Evolutionary conservation across 106 monocot species (phyloP).

Genomic region (Dendrobium nobile): DNA sequence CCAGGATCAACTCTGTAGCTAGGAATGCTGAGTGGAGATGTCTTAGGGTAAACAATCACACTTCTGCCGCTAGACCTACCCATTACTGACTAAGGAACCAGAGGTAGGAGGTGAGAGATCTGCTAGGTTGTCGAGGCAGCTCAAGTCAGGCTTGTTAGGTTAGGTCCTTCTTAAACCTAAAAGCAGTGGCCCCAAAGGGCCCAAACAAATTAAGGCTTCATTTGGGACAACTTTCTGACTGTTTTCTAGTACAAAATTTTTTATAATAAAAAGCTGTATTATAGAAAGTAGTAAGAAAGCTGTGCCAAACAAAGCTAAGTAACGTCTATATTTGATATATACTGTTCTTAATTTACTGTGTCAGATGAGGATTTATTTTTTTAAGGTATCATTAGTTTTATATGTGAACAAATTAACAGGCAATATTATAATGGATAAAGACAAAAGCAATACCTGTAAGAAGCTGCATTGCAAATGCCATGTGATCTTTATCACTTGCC

Average conservation of each 20-base stretch:
- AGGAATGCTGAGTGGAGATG: too few species aligned
- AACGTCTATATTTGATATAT: neutral
- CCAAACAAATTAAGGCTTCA: neutral
- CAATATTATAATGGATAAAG: neutral
- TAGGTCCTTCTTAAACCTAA: neutral
- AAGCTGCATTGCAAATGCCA: conserved; percentile 77
- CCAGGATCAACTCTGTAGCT: too few species aligned
- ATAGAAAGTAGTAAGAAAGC: too few species aligned
- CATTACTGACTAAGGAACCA: neutral
- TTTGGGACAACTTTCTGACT: too few species aligned
- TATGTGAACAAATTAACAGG: neutral
- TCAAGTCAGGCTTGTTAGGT: neutral
- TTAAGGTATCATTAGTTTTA: neutral
- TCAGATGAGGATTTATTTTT: neutral
- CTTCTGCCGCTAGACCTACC: neutral
- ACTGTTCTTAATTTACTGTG: neutral
- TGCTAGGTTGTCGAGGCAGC: neutral
- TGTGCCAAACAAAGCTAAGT: neutral
- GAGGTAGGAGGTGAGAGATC: neutral
- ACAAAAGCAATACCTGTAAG: conserved; percentile 48
- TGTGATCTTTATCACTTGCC: conserved; percentile 91
- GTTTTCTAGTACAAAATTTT: too few species aligned
- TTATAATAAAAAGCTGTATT: too few species aligned
- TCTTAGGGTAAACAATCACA: too few species aligned
- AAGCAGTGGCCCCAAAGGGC: neutral